A percentile compares a stretch with the other conserved stretches of the same genome.
Evolutionary conservation across 192 early-diverging fungal species (phyloP).

Genomic region (Ambispora gerdemannii): DNA sequence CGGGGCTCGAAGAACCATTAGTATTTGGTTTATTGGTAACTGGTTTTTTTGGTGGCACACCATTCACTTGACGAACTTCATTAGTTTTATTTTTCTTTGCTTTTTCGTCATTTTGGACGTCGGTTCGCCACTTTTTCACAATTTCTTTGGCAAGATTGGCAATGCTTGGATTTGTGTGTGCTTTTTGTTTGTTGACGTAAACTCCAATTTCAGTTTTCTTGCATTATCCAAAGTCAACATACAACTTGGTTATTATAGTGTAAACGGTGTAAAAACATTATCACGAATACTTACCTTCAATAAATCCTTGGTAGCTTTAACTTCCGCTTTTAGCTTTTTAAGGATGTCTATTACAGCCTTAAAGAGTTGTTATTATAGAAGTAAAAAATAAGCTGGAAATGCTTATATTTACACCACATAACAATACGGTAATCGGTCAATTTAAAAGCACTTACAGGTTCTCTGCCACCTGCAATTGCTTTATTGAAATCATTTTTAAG

Average conservation of each 20-base stretch:
- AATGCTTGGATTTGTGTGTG: constrained; percentile 57
- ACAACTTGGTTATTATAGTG: no score
- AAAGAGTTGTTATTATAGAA: neutral
- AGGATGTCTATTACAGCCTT: constrained; percentile 9
- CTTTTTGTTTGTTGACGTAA: constrained; percentile 70
- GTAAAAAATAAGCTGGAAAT: no score
- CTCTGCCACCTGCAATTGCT: neutral
- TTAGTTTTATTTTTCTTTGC: constrained; percentile 42
- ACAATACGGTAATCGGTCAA: no score
- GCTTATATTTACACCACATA: no score
- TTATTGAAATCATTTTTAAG: constrained; percentile 6
- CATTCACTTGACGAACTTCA: constrained; percentile 32
- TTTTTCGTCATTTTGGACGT: constrained; percentile 44
- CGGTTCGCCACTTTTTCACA: constrained; percentile 82
- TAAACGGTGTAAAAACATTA: no score
- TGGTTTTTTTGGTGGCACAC: constrained; percentile 30
- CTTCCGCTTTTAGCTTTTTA: neutral
- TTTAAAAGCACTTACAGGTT: neutral
- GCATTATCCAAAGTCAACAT: constrained; percentile 1
- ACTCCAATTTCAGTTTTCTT: constrained; percentile 79
- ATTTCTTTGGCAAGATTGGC: constrained; percentile 63
- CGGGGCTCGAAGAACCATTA: neutral
- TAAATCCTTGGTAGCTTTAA: constrained; percentile 18
- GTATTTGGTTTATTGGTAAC: constrained; percentile 19
- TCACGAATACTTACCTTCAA: neutral